These are phyloP conservation scores for Trifolium repens DNA, from an alignment of 306 rosid genomes.

Conservation along the genomic window DNA sequence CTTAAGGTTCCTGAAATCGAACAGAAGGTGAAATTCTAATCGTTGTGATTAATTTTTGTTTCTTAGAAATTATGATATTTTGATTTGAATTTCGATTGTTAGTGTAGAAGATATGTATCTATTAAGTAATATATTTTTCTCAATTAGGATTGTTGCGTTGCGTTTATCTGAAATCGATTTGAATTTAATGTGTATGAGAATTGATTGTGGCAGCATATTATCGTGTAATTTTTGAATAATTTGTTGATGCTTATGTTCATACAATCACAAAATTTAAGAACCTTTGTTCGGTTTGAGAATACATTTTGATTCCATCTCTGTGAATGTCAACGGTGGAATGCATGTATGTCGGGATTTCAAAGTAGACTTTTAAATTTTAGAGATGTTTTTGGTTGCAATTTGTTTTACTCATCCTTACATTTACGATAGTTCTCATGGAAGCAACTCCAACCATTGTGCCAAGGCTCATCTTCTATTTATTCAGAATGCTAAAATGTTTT, in stretches of 20 bases:
- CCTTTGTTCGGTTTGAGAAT: constrained; percentile 5
- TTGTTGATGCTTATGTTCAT: constrained; percentile 13
- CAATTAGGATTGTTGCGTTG: constrained; percentile 15
- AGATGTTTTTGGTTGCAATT: background rate
- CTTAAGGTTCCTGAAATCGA: constrained; percentile 98
- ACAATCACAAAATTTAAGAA: constrained; percentile 21
- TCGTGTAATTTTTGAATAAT: background rate
- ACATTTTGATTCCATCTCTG: constrained; percentile 1
- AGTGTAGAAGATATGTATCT: background rate
- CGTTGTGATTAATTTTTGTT: constrained; percentile 2
- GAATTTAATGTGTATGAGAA: background rate
- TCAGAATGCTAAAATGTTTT: background rate
- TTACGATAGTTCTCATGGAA: background rate
- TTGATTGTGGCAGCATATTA: constrained; percentile 10
- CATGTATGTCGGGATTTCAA: background rate
- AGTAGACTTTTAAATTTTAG: background rate
- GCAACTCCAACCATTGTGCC: background rate
- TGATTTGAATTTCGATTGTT: constrained; percentile 31
- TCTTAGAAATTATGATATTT: constrained; percentile 2
- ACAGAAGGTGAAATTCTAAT: constrained; percentile 74
- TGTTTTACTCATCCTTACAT: background rate
- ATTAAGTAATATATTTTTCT: background rate
- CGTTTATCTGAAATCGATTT: constrained; percentile 14
- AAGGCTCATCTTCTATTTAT: background rate
- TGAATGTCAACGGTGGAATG: background rate